Evolutionary conservation across 768 basidiomycete genomes (phyloP).

Genomic region (Mycena rebaudengoi): DNA sequence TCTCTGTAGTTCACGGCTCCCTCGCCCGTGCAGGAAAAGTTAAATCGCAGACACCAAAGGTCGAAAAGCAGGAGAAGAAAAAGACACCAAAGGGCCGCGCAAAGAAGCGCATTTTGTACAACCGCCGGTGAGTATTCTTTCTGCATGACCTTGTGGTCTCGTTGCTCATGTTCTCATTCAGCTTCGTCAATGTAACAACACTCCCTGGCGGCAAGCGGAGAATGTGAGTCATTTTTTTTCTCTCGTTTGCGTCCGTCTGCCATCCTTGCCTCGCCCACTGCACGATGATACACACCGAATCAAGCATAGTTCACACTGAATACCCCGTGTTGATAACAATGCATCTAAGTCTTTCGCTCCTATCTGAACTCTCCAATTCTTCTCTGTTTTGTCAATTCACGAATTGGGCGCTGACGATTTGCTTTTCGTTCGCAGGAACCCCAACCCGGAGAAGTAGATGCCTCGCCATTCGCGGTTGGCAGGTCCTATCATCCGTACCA

Average conservation of each 20-base stretch:
- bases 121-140: conserved; percentile 76
- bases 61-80: conserved; percentile 99
- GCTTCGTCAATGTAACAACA: conserved; percentile 94
- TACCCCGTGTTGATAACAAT: conserved; percentile 80
- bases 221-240: conserved; percentile 75
- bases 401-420: conserved; percentile 31
- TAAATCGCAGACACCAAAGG: conserved; percentile 98
- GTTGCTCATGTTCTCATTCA: conserved; percentile 34
- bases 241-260: conserved; percentile 14
- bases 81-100: conserved; percentile 97
- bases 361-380: conserved; percentile 75
- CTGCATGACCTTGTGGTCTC: neutral
- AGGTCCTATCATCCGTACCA: conserved; percentile 12
- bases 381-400: conserved; percentile 16
- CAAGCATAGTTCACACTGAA: conserved; percentile 99
- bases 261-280: neutral
- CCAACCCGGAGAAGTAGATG: conserved; percentile 70
- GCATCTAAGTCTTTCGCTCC: conserved; percentile 99
- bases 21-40: conserved; percentile 99
- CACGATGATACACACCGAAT: conserved; percentile 64
- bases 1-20: conserved; percentile 92
- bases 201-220: conserved; percentile 92
- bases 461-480: conserved; percentile 17
- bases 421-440: conserved; percentile 57
- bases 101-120: conserved; percentile 95